These are phyloP conservation scores for Aspergillus sp. DNA, from an alignment of 2,329 filamentous ascomycete genomes.

Conservation along the genomic window DNA sequence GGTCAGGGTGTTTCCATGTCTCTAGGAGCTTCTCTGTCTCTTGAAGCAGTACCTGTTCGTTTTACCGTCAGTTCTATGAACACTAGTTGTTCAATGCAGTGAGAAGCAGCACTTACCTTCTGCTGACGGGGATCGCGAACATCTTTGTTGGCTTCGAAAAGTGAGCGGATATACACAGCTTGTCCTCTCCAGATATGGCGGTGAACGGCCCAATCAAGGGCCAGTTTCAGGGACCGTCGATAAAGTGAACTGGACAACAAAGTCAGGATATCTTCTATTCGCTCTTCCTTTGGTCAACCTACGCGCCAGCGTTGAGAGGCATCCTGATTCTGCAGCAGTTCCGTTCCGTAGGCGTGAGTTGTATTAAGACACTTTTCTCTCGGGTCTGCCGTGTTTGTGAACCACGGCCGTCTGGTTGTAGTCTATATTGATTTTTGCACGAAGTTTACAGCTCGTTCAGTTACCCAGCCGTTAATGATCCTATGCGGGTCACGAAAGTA, in stretches of 20 bases:
- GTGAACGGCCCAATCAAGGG: slow-evolving; percentile 94
- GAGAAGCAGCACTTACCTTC: slow-evolving; percentile 59
- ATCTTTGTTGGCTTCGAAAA: slow-evolving; percentile 91
- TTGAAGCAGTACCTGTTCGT: slow-evolving; percentile 70
- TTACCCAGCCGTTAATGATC: neutral
- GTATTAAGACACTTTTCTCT: neutral
- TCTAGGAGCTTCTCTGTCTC: slow-evolving; percentile 87
- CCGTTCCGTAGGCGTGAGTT: neutral
- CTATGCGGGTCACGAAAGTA: slow-evolving; percentile 18
- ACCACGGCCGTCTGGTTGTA: neutral
- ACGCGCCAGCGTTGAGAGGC: slow-evolving; percentile 43
- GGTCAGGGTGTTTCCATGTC: slow-evolving; percentile 97
- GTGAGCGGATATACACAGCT: slow-evolving; percentile 88
- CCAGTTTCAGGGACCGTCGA: slow-evolving; percentile 86
- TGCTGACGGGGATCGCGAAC: slow-evolving; percentile 82
- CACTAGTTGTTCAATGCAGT: neutral
- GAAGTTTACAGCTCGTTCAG: neutral
- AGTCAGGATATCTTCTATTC: slow-evolving; percentile 28
- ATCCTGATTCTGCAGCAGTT: slow-evolving; percentile 26
- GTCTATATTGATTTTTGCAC: neutral
- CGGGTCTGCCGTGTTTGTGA: neutral
- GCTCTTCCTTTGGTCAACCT: slow-evolving; percentile 21
- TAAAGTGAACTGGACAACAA: slow-evolving; percentile 66
- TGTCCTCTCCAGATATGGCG: slow-evolving; percentile 92
- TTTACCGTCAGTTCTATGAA: slow-evolving; percentile 6